Conservation (phyloP, 306 rosid genomes). For the Vigna reflexopilosa region DNA sequence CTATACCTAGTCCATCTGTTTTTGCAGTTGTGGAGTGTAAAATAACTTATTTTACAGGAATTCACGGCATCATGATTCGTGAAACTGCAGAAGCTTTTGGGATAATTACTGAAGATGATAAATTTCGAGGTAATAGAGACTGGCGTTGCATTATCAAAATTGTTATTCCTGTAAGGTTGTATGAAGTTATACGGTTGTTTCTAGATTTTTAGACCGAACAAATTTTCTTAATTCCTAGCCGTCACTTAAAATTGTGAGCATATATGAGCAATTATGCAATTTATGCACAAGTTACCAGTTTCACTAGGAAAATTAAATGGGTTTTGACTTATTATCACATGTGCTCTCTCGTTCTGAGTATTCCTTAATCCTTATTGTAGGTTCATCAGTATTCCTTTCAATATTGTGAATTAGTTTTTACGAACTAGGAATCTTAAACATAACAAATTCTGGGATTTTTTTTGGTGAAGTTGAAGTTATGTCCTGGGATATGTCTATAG, state of each 20-base stretch:
- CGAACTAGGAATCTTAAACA: no score
- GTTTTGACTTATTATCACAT: slow-evolving; percentile 5
- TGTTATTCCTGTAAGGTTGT: slow-evolving; percentile 26
- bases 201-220: not conserved
- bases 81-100: slow-evolving; percentile 92
- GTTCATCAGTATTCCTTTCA: not conserved
- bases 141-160: slow-evolving; percentile 14
- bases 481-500: no score
- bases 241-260: not conserved
- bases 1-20: slow-evolving; percentile 27
- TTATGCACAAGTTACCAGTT: not conserved
- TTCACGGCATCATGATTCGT: slow-evolving; percentile 76
- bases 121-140: slow-evolving; percentile 64
- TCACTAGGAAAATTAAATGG: not conserved
- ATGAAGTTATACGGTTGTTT: not conserved
- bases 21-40: slow-evolving; percentile 79
- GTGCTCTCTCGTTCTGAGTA: not conserved
- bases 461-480: slow-evolving; percentile 10
- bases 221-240: not conserved
- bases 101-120: slow-evolving; percentile 69
- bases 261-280: not conserved
- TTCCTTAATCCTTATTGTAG: not conserved
- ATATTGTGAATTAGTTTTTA: no score
- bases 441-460: not conserved
- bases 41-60: slow-evolving; percentile 61